Base-by-base conservation (phyloP, 345 rosid genomes). In the Noccaea caerulescens region DNA sequence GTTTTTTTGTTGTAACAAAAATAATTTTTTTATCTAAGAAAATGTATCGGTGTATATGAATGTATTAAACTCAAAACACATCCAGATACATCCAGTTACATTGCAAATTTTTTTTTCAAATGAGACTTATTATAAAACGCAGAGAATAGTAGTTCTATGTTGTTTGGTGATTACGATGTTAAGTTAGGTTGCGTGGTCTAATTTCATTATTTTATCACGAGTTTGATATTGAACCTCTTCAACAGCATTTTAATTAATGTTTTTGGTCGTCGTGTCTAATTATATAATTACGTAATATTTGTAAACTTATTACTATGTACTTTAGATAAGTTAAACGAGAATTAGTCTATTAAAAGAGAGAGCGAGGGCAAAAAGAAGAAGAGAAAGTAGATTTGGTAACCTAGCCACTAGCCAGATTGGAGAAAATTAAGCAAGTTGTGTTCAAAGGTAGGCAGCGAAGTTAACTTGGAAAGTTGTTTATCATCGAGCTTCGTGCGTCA, bases 391-490 rank as follows among this genome's bases (percentile, higher is more conserved):
- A 50, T 50, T 59, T 16, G 68, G 37, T 51, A 61, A 53, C 32
- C 16, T 32, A 33, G 30, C 30, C 30, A 27, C 30, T 27, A 27
- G 30, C 30, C 30, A 27, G 13, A 62, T 34, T 45, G 6, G 49
- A 23, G 41, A 36, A 53, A 46, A 37, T 3, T 45, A 46, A 7
- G 71, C 37, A 73, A 73, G 52, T 39, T 57, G 64, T 23, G 56
- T 44, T 54, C 10, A 54, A 32, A 45, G 38, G 43, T 23, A 32
- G 36, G 63, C 45, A 64, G 38, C 49, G 23, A 66, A 66, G 61
- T 57, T 65, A 49, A 58, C 77, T 58, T 73, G 45, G 62, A 58
- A 58, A 73, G 60, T 73, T 58, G 66, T 73, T 66, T 18, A 73
- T 2, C 27, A 37, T 58, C 18, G 61, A 50, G 61, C n/a, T 58